Conservation (phyloP, 495 filamentous ascomycete genomes). For the Penicillium salamii region DNA sequence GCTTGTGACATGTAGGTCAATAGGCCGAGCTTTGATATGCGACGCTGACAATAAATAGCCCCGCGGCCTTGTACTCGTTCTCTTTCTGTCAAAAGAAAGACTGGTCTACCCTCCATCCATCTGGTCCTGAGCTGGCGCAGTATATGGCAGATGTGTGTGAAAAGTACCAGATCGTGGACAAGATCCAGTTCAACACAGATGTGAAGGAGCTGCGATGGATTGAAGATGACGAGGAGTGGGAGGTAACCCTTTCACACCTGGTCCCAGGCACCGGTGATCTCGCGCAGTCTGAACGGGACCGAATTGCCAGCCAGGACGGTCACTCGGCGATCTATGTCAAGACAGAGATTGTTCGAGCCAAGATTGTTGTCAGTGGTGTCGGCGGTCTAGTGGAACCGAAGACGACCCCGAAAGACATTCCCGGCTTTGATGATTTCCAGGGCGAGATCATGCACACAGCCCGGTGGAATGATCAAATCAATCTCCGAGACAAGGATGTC, state of each 20-base stretch:
- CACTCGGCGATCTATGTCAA: constrained; percentile 36
- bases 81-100: constrained; percentile 57
- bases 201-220: constrained; percentile 47
- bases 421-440: constrained; percentile 52
- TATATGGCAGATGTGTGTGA: constrained; percentile 59
- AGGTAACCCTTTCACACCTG: constrained; percentile 48
- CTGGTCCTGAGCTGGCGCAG: constrained; percentile 53
- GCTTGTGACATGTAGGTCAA: constrained; percentile 46
- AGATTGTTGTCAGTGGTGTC: constrained; percentile 55
- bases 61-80: constrained; percentile 60
- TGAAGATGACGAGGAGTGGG: constrained; percentile 54
- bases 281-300: constrained; percentile 27
- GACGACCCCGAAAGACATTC: constrained; percentile 46
- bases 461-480: constrained; percentile 48
- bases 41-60: too few relatives aligned
- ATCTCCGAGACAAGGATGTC: constrained; percentile 51
- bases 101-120: constrained; percentile 56
- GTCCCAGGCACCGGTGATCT: constrained; percentile 53
- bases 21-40: not conserved
- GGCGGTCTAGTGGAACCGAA: constrained; percentile 55
- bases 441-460: constrained; percentile 59
- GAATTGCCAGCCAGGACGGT: constrained; percentile 29
- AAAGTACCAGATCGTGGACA: constrained; percentile 55
- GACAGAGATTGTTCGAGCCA: constrained; percentile 48
- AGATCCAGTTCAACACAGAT: constrained; percentile 58